Evolutionary conservation across 352 stramenopile genomes (phyloP), one percentile per base, ranked within the genome.

Genomic region (Pelagophyceae sp.): DNA sequence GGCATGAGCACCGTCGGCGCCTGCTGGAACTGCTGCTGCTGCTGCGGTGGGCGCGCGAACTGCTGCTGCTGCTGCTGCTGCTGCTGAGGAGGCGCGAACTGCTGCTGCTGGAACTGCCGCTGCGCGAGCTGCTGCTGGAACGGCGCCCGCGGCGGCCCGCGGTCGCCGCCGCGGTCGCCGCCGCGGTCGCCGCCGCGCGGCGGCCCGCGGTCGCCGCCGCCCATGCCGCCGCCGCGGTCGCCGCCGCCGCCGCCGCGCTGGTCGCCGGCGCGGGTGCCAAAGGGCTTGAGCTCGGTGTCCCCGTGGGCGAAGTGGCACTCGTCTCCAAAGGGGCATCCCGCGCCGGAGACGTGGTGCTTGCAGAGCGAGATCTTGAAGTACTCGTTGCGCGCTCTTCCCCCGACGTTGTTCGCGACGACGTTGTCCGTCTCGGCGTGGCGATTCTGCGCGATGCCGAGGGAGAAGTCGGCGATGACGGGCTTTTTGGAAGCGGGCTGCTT

Each of bases 291-390:
- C 80, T 98, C 94, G 38, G 89, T 89, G 63, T 97, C 90, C 29
- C 94, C 94, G 84, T 98, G 95, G 0, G 95, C 95, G 87, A 98
- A 98, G 77, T 98, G 94, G 81, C 95, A 98, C 50, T 95, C 92
- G 61, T 98, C 93, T 27, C 90, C 91, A 85, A 98, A 98, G 1
- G 94, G 95, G 87, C 95, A 98, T 38, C 90, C 90, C 1, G 94
- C 95, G 83, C 95, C 89, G 76, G 97, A 72, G 87, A 94, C 98
- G n/a, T n/a, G n/a, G 81, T 98, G 94, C 80, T 98, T 98, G 84
- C 95, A 98, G 54, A 98, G 93, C 72, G 90, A 90, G 67, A 98
- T 96, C 82, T 98, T 98, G 85, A 92, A 98, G 79, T 97, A 98
- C 85, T 98, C 95, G 83, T 98, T 98, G 37, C 76, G 79, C 31